Conservation (phyloP, 805 yeast genomes). For the Jamesozyma gamospora region DNA sequence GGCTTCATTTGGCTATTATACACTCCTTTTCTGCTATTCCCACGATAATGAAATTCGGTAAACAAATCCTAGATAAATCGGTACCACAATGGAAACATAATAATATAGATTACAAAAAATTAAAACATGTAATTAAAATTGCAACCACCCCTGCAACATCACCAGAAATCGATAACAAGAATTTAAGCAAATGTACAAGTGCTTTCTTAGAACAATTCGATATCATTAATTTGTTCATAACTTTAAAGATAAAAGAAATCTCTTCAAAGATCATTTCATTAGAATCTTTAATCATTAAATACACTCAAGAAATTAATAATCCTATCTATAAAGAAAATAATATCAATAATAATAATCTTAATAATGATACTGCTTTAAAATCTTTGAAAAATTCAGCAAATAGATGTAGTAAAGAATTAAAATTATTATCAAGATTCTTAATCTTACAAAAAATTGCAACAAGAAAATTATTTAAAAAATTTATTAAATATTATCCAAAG, state of each 20-base stretch:
- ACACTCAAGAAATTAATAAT: conserved; percentile 3
- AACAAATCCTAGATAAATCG: conserved; percentile 60
- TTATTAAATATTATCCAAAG: conserved; percentile 18
- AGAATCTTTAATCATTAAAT: conserved; percentile 18
- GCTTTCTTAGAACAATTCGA: conserved; percentile 20
- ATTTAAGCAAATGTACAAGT: conserved; percentile 1
- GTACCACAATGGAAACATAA: conserved; percentile 83
- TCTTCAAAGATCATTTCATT: conserved; percentile 21
- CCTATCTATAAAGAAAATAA: background rate
- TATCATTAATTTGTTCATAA: conserved; percentile 19
- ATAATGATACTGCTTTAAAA: conserved; percentile 9
- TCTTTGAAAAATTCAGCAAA: conserved; percentile 13
- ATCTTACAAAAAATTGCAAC: conserved; percentile 53
- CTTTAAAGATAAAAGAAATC: conserved; percentile 24
- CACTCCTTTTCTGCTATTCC: too few species aligned
- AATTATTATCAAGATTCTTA: conserved; percentile 46
- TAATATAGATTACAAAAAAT: conserved; percentile 72
- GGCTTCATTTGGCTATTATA: too few species aligned
- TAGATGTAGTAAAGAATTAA: conserved; percentile 31
- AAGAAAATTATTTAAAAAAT: conserved; percentile 51
- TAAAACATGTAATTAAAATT: conserved; percentile 54
- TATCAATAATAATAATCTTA: too few species aligned
- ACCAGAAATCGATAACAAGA: background rate
- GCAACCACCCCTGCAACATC: conserved; percentile 34
- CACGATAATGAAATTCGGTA: conserved; percentile 71